A percentile compares a stretch with the other conserved stretches of the same genome.
Conservation (phyloP, 352 stramenopile genomes). For the Globisporangium radiosum region DNA sequence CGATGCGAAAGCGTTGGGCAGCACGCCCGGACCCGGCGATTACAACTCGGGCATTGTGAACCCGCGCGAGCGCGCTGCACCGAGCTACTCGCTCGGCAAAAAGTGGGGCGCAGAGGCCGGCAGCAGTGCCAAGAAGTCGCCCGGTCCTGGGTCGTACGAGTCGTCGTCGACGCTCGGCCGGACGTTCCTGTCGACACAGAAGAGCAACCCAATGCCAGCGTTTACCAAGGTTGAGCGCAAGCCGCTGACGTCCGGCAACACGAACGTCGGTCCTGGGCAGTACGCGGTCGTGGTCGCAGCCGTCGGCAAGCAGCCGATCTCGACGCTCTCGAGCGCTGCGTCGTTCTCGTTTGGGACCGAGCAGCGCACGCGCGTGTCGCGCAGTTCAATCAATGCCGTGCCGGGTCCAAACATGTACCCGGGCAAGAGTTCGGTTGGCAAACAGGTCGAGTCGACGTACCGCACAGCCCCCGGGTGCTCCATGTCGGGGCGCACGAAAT, state of each 20-base stretch:
- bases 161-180: conserved; percentile 46
- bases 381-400: conserved; percentile 19
- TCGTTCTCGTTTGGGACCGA: conserved; percentile 69
- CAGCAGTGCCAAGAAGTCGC: conserved; percentile 40
- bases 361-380: conserved; percentile 30
- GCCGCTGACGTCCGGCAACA: conserved; percentile 32
- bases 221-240: conserved; percentile 74
- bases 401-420: conserved; percentile 49
- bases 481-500: conserved; percentile 79
- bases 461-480: conserved; percentile 54
- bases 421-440: conserved; percentile 49
- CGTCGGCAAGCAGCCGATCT: conserved; percentile 62
- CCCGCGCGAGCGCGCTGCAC: conserved; percentile 48
- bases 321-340: conserved; percentile 45
- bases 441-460: conserved; percentile 62
- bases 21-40: conserved; percentile 52
- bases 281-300: conserved; percentile 61
- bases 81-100: conserved; percentile 71
- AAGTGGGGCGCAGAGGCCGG: conserved; percentile 37
- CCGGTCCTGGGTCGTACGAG: conserved; percentile 59
- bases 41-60: conserved; percentile 66
- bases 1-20: conserved; percentile 36
- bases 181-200: conserved; percentile 68
- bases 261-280: conserved; percentile 64
- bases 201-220: conserved; percentile 43